Evolutionary conservation across 768 basidiomycete genomes (phyloP).

Genomic region (Tremella mesenterica): DNA sequence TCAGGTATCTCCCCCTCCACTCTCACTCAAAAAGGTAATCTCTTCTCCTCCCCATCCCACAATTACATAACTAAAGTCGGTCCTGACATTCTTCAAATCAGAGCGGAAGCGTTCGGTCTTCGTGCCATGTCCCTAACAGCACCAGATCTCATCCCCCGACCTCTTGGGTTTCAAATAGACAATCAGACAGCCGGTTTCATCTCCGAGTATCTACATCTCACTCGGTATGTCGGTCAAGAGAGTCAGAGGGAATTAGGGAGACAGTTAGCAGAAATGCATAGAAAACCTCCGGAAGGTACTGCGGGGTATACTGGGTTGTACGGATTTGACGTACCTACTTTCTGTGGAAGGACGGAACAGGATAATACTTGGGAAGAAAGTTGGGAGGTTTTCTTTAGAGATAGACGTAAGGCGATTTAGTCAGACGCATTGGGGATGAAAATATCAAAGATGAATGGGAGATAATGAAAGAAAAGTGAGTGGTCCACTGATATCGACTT

Average conservation of each 20-base stretch:
- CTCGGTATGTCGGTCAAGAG: neutral
- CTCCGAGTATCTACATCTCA: slow-evolving; percentile 28
- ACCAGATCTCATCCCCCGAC: slow-evolving; percentile 13
- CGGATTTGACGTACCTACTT: slow-evolving; percentile 35
- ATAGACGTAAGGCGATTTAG: slow-evolving; percentile 35
- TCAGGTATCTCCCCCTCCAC: neutral
- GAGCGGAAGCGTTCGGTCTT: slow-evolving; percentile 6
- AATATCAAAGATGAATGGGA: slow-evolving; percentile 24
- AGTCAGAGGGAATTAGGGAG: slow-evolving; percentile 24
- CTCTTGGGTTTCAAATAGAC: slow-evolving; percentile 16
- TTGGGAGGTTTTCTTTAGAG: slow-evolving; percentile 37
- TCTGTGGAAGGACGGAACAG: slow-evolving; percentile 40
- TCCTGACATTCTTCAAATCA: slow-evolving; percentile 8
- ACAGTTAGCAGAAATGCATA: slow-evolving; percentile 33
- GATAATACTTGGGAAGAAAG: slow-evolving; percentile 36
- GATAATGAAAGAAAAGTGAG: slow-evolving; percentile 24
- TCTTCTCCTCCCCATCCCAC: neutral
- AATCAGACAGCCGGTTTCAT: slow-evolving; percentile 26
- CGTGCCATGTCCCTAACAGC: neutral
- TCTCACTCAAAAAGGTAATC: neutral
- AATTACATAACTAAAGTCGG: slow-evolving; percentile 5
- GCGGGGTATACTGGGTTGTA: slow-evolving; percentile 15
- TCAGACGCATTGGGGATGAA: slow-evolving; percentile 25
- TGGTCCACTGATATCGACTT: too few species aligned
- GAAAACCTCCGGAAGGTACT: neutral